Base-by-base conservation (phyloP, 2,329 filamentous ascomycete species). In the Fusarium cyanostomum region DNA sequence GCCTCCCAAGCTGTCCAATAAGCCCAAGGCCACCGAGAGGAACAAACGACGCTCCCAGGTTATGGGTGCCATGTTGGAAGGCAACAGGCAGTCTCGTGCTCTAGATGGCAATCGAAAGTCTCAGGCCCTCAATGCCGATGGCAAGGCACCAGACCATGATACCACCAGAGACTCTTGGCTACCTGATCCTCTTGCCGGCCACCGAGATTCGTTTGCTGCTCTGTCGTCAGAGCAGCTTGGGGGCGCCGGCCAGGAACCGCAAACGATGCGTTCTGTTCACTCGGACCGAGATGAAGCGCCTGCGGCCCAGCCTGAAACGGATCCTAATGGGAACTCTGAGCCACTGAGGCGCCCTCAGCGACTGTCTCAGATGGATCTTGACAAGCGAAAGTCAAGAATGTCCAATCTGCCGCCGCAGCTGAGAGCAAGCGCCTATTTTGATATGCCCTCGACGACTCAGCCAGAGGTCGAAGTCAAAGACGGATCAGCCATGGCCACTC, bases 401-500 rank as follows among this genome's bases (percentile, higher is more conserved):
- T 74, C 75, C 74, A 58, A 75, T 75, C 74, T 97, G 12, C 93
- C 94, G 3, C 87, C 94, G 0, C 92, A 96, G 68, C 83, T 98
- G 31, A 87, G 94, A 59, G 95, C 95, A n/a, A 96, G 89, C 69
- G 87, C 91, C 26, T 98, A 92, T 77, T 98, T 98, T 71, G 94
- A 98, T 56, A 70, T 86, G 18, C 89, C 89, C 1, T 81, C 85
- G 4, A 72, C 78, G 3, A 73, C 78, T 2, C 68, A 76, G 3
- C 78, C 82, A 6, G 75, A 80, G 11, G 79, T 89, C 18, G 81
- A 89, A 66, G 73, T 89, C 52, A 89, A 88, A 74, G 88, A 91
- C 56, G 90, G 92, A 15, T 98, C 95, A 24, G 94, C 94, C 10
- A 92, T 93, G 73, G 89, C 87, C 37, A 97, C 94, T 0, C 84